phyloP scores from a whole-genome alignment of 371 early-diverging fungal species.

The Circinella minor region DNA sequence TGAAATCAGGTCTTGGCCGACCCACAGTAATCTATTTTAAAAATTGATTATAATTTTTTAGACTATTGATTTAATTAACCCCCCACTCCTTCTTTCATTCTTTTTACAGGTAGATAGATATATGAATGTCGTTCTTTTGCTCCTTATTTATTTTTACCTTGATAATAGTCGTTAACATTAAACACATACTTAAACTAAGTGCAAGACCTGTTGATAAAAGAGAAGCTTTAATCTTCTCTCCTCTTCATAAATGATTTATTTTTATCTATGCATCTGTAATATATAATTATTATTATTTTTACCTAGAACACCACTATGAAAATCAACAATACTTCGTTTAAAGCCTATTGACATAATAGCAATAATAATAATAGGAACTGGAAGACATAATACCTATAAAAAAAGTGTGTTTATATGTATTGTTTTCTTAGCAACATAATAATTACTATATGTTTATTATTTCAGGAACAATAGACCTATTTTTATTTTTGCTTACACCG shows the following conservation, averaged over 20 bases:
- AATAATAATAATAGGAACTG: slow-evolving; percentile 29
- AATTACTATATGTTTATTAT: not conserved
- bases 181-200: slow-evolving; percentile 66
- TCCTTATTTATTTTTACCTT: slow-evolving; percentile 27
- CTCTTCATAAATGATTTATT: not conserved
- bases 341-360: slow-evolving; percentile 26
- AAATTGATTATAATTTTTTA: not conserved
- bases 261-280: not conserved
- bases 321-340: slow-evolving; percentile 25
- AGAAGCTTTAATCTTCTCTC: too few relatives aligned
- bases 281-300: not conserved
- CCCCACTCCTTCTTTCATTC: not conserved
- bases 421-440: too few relatives aligned
- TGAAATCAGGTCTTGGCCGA: slow-evolving; percentile 90
- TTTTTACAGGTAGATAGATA: too few relatives aligned
- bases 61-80: not conserved
- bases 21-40: slow-evolving; percentile 56
- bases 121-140: too few relatives aligned
- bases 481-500: slow-evolving; percentile 35
- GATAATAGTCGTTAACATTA: slow-evolving; percentile 69
- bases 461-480: slow-evolving; percentile 1
- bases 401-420: not conserved
- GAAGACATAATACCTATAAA: slow-evolving; percentile 30
- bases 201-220: slow-evolving; percentile 44
- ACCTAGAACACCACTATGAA: slow-evolving; percentile 35